These are phyloP conservation scores for Dicorynia guianensis DNA, from an alignment of 306 rosid species.

Conservation along the genomic window DNA sequence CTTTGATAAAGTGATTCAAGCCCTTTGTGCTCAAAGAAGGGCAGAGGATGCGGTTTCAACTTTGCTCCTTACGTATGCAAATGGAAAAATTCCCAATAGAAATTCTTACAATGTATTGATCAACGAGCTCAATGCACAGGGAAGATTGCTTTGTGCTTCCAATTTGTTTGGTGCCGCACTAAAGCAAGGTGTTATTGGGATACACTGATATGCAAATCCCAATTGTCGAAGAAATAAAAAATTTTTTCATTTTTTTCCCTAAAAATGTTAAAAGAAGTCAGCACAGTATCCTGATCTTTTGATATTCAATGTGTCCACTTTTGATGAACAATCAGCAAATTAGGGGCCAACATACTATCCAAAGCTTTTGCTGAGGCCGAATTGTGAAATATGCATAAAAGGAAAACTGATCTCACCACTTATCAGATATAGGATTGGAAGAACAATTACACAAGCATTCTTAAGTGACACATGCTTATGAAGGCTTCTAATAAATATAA, in stretches of 20 bases:
- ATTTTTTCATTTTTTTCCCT: not conserved
- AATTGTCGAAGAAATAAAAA: not conserved
- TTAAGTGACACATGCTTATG: too few relatives aligned
- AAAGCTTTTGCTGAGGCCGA: too few relatives aligned
- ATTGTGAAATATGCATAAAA: slow-evolving; percentile 32
- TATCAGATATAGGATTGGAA: slow-evolving; percentile 19
- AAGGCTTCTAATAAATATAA: too few relatives aligned
- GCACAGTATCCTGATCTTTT: too few relatives aligned
- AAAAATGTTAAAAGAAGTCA: too few relatives aligned
- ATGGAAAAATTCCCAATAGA: slow-evolving; percentile 47
- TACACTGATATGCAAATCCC: slow-evolving; percentile 35
- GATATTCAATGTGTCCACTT: too few relatives aligned
- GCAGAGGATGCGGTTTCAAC: slow-evolving; percentile 51
- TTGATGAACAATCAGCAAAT: too few relatives aligned
- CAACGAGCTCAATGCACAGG: slow-evolving; percentile 52
- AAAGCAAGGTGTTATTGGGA: slow-evolving; percentile 63
- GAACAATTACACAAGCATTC: too few relatives aligned
- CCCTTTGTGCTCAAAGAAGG: slow-evolving; percentile 61
- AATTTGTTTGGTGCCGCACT: slow-evolving; percentile 58
- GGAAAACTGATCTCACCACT: slow-evolving; percentile 19
- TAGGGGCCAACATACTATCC: too few relatives aligned
- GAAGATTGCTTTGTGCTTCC: slow-evolving; percentile 49
- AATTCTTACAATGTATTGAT: slow-evolving; percentile 51
- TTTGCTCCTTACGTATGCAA: slow-evolving; percentile 50
- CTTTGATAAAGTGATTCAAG: slow-evolving; percentile 52